A percentile compares a stretch with the other conserved stretches of the same genome.
phyloP scores from a whole-genome alignment of 805 yeast genomes.

The Wickerhamiella qilinensis region DNA sequence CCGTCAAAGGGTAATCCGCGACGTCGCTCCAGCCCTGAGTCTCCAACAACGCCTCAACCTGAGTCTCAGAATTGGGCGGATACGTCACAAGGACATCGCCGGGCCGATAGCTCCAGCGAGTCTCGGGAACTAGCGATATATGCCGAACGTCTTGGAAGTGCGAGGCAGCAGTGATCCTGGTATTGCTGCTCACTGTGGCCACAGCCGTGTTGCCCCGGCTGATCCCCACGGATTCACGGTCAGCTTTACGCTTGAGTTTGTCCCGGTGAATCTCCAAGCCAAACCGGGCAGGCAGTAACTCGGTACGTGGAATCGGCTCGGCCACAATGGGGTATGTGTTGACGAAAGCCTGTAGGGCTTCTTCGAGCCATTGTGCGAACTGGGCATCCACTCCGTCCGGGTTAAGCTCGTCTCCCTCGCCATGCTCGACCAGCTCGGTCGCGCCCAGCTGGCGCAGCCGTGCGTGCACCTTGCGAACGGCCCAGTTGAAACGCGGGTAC shows the following conservation, averaged over 20 bases:
- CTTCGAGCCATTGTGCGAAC: constrained; percentile 56
- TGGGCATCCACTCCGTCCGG: constrained; percentile 50
- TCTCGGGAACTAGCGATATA: constrained; percentile 27
- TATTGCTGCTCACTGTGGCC: constrained; percentile 37
- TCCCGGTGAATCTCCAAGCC: constrained; percentile 9
- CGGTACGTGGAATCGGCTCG: constrained; percentile 21
- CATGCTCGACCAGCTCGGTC: constrained; percentile 46
- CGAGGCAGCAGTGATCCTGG: constrained; percentile 45
- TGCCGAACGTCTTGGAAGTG: constrained; percentile 89
- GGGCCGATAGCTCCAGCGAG: constrained; percentile 30
- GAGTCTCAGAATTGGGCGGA: constrained; percentile 50
- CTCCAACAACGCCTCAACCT: constrained; percentile 48
- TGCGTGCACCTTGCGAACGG: constrained; percentile 67
- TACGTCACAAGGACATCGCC: constrained; percentile 73
- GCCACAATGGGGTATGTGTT: constrained; percentile 11
- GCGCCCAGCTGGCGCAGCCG: constrained; percentile 76
- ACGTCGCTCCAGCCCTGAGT: constrained; percentile 58
- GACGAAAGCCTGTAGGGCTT: constrained; percentile 27
- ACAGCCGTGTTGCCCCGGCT: constrained; percentile 17
- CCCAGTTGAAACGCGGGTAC: constrained; percentile 76
- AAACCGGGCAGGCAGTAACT: constrained; percentile 25
- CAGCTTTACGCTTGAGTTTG: constrained; percentile 16
- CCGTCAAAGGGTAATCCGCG: constrained; percentile 42
- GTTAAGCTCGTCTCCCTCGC: constrained; percentile 80
- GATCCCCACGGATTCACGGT: constrained; percentile 20